phyloP scores from a whole-genome alignment of 1,139 yeast genomes.

The Yamadazyma oceani region DNA sequence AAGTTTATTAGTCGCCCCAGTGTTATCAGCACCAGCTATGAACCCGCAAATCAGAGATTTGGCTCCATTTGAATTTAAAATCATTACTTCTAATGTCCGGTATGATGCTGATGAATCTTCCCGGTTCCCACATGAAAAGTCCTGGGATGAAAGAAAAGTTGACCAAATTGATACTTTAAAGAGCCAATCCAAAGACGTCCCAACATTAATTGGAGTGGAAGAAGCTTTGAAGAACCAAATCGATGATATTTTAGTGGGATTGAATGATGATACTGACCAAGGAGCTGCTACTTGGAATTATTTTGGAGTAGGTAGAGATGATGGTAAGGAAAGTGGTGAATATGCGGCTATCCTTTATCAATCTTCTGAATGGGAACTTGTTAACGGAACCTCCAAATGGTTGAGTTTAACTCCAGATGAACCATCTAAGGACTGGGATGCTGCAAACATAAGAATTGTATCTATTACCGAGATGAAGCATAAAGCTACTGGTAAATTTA shows the following conservation, averaged over 20 bases:
- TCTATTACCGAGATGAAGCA: constrained; percentile 37
- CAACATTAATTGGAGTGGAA: constrained; percentile 34
- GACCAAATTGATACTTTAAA: constrained; percentile 19
- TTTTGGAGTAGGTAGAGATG: constrained; percentile 50
- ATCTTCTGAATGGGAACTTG: constrained; percentile 27
- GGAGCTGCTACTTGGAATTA: constrained; percentile 29
- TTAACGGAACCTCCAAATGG: constrained; percentile 43
- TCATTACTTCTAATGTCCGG: constrained; percentile 28
- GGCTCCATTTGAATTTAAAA: constrained; percentile 12
- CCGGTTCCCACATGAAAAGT: constrained; percentile 23
- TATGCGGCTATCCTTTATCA: constrained; percentile 46
- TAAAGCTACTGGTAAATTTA: constrained; percentile 19
- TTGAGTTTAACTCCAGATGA: constrained; percentile 41
- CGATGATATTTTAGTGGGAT: constrained; percentile 24
- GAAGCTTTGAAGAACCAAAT: constrained; percentile 29
- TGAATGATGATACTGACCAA: constrained; percentile 21
- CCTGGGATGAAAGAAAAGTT: constrained; percentile 24
- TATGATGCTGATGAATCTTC: constrained; percentile 15
- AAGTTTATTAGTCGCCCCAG: too few species aligned
- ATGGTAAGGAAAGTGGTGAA: constrained; percentile 44
- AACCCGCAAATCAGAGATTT: too few species aligned
- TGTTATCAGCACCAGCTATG: too few species aligned
- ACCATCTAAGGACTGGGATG: constrained; percentile 45
- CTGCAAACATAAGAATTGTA: constrained; percentile 42
- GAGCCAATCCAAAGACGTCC: constrained; percentile 11